Evolutionary conservation across 2,329 filamentous ascomycete genomes (phyloP).

Genomic region (Colletotrichum zoysiae): DNA sequence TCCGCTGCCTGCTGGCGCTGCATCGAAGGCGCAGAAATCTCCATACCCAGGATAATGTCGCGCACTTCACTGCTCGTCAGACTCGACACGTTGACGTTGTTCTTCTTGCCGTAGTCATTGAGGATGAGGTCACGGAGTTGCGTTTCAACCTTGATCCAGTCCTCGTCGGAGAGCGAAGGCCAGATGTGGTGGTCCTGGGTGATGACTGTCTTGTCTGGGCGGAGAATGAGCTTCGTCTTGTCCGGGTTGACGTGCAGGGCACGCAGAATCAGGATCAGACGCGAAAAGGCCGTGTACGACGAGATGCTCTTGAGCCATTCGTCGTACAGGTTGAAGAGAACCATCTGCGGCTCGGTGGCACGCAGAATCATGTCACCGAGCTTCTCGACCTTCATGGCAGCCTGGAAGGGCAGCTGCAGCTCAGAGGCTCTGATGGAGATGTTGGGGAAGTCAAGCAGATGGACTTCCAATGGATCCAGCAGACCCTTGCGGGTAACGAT

Average conservation of each 20-base stretch:
- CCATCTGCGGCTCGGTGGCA: conserved; percentile 99
- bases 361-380: conserved; percentile 98
- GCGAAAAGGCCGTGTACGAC: conserved; percentile 97
- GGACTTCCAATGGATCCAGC: conserved; percentile 95
- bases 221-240: conserved; percentile 95
- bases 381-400: conserved; percentile 99
- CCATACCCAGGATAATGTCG: conserved; percentile 99
- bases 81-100: conserved; percentile 98
- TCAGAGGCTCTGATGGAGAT: conserved; percentile 98
- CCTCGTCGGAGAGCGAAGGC: conserved; percentile 93
- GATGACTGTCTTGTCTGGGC: conserved; percentile 97
- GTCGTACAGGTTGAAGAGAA: conserved; percentile 98
- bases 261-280: conserved; percentile 91
- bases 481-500: conserved; percentile 98
- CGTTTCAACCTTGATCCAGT: conserved; percentile 99
- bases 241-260: conserved; percentile 98
- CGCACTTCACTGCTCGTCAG: conserved; percentile 96
- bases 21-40: conserved; percentile 97
- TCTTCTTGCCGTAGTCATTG: conserved; percentile 99
- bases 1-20: conserved; percentile 98
- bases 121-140: conserved; percentile 94
- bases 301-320: conserved; percentile 99
- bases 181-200: conserved; percentile 99
- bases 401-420: conserved; percentile 97
- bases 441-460: conserved; percentile 97